Evolutionary conservation across 495 filamentous ascomycete genomes (phyloP), one percentile per base, ranked within the genome.

Genomic region (Chaetomidium leptoderma): DNA sequence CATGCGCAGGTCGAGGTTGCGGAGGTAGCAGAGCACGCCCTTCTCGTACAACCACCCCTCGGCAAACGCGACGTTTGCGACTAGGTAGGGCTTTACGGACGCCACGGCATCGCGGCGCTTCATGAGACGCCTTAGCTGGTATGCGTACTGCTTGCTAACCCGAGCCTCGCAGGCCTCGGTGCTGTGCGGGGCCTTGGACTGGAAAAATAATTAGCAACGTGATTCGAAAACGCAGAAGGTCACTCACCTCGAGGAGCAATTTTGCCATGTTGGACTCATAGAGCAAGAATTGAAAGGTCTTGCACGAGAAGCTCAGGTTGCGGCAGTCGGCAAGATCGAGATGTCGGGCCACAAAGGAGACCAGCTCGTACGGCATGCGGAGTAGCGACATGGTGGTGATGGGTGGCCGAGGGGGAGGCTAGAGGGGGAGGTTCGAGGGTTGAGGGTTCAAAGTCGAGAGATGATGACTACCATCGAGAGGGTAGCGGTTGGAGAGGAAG

Each of bases 51-150:
- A 64, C 72, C 86, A 90, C 9, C 77, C 74, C 24, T 81, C 75
- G 6, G 80, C 84, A 49, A 83, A 74, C 13, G 79, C 86, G 13
- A 90, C 63, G 2, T 84, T 73, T 0, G 78, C 77, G 9, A 81
- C 79, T 1, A 82, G 77, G 60, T 82, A 90, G 0, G 88, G 88
- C 6, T 74, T 66, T 26, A 85, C 84, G 2, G 75, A 82, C 5
- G 84, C 77, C 32, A 88, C 72, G 33, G 88, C 84, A 39, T 82
- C 73, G 45, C 80, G 76, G 39, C 87, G 75, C 58, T 86, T 84
- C 53, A 81, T 78, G 14, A 85, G 70, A 23, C 81, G 74, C 26
- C 82, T 75, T 30, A 90, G 66, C 21, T 85, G 85, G 39, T 71
- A 65, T 17, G 80, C 76, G 66, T 81, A 86, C 9, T 71, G 70